Conservation (phyloP, 805 yeast species). For the Yarrowia sp. region DNA sequence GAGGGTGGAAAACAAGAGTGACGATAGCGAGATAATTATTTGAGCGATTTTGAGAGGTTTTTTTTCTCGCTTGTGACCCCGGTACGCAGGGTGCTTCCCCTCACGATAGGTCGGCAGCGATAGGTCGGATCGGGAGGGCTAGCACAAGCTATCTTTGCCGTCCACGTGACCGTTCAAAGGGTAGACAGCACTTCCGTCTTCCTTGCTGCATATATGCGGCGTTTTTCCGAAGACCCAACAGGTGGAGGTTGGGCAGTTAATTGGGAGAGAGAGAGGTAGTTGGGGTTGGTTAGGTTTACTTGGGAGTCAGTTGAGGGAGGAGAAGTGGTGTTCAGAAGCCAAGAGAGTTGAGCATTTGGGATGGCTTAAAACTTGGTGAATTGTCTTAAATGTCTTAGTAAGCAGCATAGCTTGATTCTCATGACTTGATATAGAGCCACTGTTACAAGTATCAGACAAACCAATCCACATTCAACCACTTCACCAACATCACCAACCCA, state of each 20-base stretch:
- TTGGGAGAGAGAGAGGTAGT: no score
- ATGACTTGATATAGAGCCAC: no score
- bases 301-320: neutral
- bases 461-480: no score
- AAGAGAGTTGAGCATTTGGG: no score
- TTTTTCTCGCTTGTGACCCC: neutral
- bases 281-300: neutral
- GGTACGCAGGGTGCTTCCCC: slow-evolving; percentile 15
- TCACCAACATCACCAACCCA: no score
- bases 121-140: no score
- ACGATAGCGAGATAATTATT: neutral
- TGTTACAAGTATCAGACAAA: no score
- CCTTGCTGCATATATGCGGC: slow-evolving; percentile 28
- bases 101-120: neutral
- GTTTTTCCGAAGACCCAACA: slow-evolving; percentile 17
- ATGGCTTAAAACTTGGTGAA: no score
- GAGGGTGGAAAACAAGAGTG: neutral
- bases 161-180: slow-evolving; percentile 1
- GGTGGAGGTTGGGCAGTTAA: neutral
- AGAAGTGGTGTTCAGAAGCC: no score
- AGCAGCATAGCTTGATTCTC: no score
- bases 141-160: no score
- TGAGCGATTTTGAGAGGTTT: slow-evolving; percentile 10
- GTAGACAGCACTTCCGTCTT: neutral
- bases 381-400: no score